Conservation (phyloP, 495 filamentous ascomycete genomes). For the Aspergillus baeticus region DNA sequence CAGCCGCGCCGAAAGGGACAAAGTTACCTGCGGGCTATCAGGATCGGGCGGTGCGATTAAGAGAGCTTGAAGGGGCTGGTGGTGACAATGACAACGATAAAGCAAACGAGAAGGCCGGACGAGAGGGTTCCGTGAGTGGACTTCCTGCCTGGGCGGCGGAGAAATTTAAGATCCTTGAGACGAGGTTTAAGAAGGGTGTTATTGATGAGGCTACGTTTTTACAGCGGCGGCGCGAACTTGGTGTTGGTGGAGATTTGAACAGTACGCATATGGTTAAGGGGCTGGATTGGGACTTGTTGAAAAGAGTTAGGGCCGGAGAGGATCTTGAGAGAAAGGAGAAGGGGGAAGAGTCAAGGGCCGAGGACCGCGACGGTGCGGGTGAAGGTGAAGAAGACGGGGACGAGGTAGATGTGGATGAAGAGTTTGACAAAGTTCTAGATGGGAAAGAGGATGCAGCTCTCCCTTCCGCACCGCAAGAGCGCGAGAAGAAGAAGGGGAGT, state of each 20-base stretch:
- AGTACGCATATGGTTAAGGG: constrained; percentile 90
- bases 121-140: constrained; percentile 31
- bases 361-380: constrained; percentile 16
- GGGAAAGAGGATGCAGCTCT: constrained; percentile 60
- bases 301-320: constrained; percentile 70
- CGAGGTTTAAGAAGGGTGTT: constrained; percentile 73
- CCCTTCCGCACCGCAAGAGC: constrained; percentile 48
- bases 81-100: background rate
- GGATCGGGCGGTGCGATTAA: constrained; percentile 72
- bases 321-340: constrained; percentile 52
- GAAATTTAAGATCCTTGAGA: constrained; percentile 45
- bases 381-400: constrained; percentile 18
- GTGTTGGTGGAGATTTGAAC: constrained; percentile 72
- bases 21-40: constrained; percentile 77
- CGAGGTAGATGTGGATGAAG: constrained; percentile 64
- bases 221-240: constrained; percentile 56
- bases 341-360: constrained; percentile 21
- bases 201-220: constrained; percentile 62
- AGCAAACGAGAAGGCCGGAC: constrained; percentile 34
- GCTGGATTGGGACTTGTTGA: constrained; percentile 78
- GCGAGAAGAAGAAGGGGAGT: constrained; percentile 72
- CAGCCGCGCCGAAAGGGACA: constrained; percentile 79
- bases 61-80: constrained; percentile 12
- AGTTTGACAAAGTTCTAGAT: constrained; percentile 69
- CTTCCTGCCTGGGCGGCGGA: background rate